phyloP scores from a whole-genome alignment of 2,329 filamentous ascomycete species.

The Didymella lethalis region DNA sequence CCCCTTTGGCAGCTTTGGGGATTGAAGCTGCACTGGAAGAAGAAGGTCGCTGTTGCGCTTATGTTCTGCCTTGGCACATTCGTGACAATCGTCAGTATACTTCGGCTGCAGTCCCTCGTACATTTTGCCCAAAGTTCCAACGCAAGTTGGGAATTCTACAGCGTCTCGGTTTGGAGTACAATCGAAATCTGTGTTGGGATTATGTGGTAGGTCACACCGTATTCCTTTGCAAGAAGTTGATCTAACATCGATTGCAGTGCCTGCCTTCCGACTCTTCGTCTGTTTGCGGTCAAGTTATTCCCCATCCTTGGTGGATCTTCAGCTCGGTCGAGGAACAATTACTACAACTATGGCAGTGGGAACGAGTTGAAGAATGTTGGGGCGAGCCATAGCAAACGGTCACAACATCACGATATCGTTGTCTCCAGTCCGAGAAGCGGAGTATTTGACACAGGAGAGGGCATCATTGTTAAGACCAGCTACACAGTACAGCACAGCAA shows the following conservation, averaged over 20 bases:
- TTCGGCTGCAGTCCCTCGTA: conserved; percentile 55
- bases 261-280: conserved; percentile 53
- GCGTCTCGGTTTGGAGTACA: conserved; percentile 53
- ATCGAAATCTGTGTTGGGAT: conserved; percentile 56
- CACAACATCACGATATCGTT: conserved; percentile 17
- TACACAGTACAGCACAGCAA: conserved; percentile 30
- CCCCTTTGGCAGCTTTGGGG: conserved; percentile 47
- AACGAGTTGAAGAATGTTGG: conserved; percentile 30
- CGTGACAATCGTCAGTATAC: conserved; percentile 55
- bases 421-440: conserved; percentile 14
- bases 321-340: conserved; percentile 30
- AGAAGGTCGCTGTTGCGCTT: conserved; percentile 50
- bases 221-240: not conserved
- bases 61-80: conserved; percentile 54
- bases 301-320: conserved; percentile 50
- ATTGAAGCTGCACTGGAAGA: conserved; percentile 48
- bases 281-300: conserved; percentile 49
- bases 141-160: conserved; percentile 52
- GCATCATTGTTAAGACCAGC: conserved; percentile 30
- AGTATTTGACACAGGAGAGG: conserved; percentile 20
- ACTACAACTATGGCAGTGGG: conserved; percentile 39
- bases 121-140: conserved; percentile 54
- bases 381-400: conserved; percentile 19
- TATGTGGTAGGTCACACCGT: conserved; percentile 40
- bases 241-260: conserved; percentile 33